Conservation (phyloP, 495 filamentous ascomycete genomes). For the Penicillium simplicissimum region DNA sequence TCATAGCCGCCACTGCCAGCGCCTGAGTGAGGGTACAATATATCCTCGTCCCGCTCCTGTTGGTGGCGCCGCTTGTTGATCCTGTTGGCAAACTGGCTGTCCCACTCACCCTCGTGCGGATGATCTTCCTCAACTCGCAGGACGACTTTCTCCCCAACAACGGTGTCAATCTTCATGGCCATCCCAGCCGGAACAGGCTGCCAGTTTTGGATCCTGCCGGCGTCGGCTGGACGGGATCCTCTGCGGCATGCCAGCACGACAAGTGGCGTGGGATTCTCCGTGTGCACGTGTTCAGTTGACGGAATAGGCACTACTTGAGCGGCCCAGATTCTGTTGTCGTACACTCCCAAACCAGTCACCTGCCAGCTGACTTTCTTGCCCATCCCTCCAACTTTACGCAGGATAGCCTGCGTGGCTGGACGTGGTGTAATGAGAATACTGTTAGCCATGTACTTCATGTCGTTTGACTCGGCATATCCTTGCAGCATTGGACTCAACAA, state of each 20-base stretch:
- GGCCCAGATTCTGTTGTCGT: conserved; percentile 84
- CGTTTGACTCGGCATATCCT: conserved; percentile 52
- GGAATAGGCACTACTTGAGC: conserved; percentile 74
- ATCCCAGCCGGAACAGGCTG: conserved; percentile 68
- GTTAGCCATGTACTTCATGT: conserved; percentile 83
- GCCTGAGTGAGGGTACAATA: conserved; percentile 19
- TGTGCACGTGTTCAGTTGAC: conserved; percentile 61
- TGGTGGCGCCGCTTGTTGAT: conserved; percentile 47
- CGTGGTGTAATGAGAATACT: conserved; percentile 85
- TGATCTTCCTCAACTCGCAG: conserved; percentile 75
- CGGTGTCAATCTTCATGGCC: conserved; percentile 69
- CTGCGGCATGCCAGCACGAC: conserved; percentile 74
- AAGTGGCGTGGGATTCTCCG: conserved; percentile 70
- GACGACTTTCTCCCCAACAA: conserved; percentile 82
- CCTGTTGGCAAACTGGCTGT: conserved; percentile 57
- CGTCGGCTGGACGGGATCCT: conserved; percentile 75
- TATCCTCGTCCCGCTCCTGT: conserved; percentile 39
- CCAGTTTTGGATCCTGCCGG: conserved; percentile 82
- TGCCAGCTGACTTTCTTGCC: conserved; percentile 81
- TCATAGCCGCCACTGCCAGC: conserved; percentile 22
- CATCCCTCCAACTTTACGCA: conserved; percentile 82
- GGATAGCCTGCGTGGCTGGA: conserved; percentile 62
- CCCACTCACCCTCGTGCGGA: conserved; percentile 55
- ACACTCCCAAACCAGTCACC: conserved; percentile 70
- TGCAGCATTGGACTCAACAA: conserved; percentile 56